Percentiles rank a stretch among this genome's conserved stretches.
Evolutionary conservation across 129 eudicot species (phyloP).

Genomic region (Chrysanthemum makinoi): DNA sequence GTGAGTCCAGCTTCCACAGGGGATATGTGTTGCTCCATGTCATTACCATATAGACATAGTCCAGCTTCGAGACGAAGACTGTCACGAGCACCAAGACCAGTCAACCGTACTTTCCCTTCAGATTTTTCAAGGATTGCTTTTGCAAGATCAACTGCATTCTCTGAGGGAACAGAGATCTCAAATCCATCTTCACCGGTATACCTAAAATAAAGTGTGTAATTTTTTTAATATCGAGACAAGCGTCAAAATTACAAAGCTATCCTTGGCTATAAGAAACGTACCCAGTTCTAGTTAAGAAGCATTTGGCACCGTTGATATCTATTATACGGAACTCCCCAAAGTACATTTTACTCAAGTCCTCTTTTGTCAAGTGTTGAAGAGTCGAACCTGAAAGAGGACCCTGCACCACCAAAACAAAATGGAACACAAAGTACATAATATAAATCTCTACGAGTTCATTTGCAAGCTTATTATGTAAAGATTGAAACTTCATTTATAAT

Average conservation of each 20-base stretch:
- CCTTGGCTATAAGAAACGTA: slow-evolving; percentile 28
- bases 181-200: slow-evolving; percentile 99
- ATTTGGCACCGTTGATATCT: slow-evolving; percentile 74
- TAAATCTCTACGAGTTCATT: slow-evolving; percentile 2
- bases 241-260: background rate
- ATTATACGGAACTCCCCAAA: slow-evolving; percentile 78
- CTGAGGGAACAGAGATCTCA: slow-evolving; percentile 93
- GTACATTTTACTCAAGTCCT: slow-evolving; percentile 91
- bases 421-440: slow-evolving; percentile 3
- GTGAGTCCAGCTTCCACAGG: slow-evolving; percentile 98
- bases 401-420: slow-evolving; percentile 43
- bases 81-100: slow-evolving; percentile 98
- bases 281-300: slow-evolving; percentile 98
- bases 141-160: slow-evolving; percentile 84
- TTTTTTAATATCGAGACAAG: background rate
- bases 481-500: too few species aligned
- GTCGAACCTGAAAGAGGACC: slow-evolving; percentile 98
- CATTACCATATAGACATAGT: slow-evolving; percentile 87
- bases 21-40: slow-evolving; percentile 93
- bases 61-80: slow-evolving; percentile 98
- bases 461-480: background rate
- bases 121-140: slow-evolving; percentile 92
- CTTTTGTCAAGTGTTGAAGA: slow-evolving; percentile 83
- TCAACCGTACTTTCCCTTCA: slow-evolving; percentile 80
- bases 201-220: slow-evolving; percentile 34